Evolutionary conservation across 208 protist genomes (phyloP), one percentile per base, ranked within the genome.

Genomic region (Crithidia brevicula): DNA sequence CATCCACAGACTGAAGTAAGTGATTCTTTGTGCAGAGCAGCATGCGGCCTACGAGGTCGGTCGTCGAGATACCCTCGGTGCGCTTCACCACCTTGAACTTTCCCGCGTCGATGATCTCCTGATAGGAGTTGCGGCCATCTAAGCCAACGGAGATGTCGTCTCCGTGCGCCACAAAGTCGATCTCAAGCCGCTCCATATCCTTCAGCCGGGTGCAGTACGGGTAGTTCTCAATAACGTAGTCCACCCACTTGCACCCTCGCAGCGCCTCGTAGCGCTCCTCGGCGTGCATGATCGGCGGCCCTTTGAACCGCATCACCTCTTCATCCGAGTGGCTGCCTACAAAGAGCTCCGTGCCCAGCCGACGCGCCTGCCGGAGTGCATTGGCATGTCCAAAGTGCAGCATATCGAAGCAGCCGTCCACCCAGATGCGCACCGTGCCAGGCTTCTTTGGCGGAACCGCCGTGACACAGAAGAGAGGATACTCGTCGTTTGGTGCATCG

Each of bases 201-300:
- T 96, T 92, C 6, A 98, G 71, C 2, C 87, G 79, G 3, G 96
- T 96, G 38, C 89, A 88, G 82, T 99, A 99, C 10, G 98, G 98
- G 38, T 89, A 94, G 66, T 96, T 95, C 65, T 96, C 89, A 28
- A 99, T 85, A 5, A 99, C 96, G 76, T 98, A 96, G 77, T 98
- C 89, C 0, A 99, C 98, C 98, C 98, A 99, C 81, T 99, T 99
- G 81, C 98, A 99, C 20, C 97, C 96, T 47, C 83, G 72, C 25
- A 99, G 97, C 15, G 94, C 93, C 40, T 86, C 89, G 69, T 97
- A 97, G 46, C 91, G 83, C 80, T 99, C 98, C 54, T 98, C 82
- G 40, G 97, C 94, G 56, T 88, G 98, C 95, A 99, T 99, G 33
- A 99, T 97, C 16, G 98, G 96, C 16, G 96, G 97, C 0, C 90